Evolutionary conservation across 768 basidiomycete genomes (phyloP).

Genomic region (Pleurotus salmoneostramineus): DNA sequence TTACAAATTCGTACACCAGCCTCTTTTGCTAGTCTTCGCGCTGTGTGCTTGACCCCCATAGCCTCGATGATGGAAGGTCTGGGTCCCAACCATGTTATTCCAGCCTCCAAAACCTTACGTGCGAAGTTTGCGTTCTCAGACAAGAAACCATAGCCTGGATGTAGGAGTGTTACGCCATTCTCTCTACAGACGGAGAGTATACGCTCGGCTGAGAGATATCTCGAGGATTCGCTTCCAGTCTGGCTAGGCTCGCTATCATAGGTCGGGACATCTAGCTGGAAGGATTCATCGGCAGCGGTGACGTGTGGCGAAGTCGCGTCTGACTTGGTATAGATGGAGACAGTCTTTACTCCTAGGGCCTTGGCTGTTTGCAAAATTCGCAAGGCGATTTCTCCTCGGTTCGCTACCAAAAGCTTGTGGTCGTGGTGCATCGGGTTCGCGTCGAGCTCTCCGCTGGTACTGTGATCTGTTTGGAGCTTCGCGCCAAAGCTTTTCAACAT

Average conservation of each 20-base stretch:
- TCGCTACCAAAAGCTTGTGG: constrained; percentile 62
- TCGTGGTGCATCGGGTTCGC: constrained; percentile 11
- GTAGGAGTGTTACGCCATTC: constrained; percentile 44
- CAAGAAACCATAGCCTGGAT: constrained; percentile 65
- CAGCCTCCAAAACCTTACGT: constrained; percentile 35
- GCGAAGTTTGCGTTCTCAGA: constrained; percentile 63
- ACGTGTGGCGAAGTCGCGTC: constrained; percentile 61
- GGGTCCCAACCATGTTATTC: constrained; percentile 59
- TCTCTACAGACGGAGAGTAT: constrained; percentile 41
- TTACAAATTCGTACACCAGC: constrained; percentile 54
- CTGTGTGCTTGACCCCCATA: constrained; percentile 66
- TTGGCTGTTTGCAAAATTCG: constrained; percentile 58
- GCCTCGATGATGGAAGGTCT: constrained; percentile 38
- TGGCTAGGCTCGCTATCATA: constrained; percentile 3
- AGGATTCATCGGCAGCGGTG: constrained; percentile 46
- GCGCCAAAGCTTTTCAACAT: too few relatives aligned
- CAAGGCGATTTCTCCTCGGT: constrained; percentile 71
- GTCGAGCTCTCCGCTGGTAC: not conserved
- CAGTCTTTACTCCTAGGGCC: constrained; percentile 43
- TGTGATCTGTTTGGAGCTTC: not conserved
- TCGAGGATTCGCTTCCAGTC: constrained; percentile 32
- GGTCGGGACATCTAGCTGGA: constrained; percentile 23
- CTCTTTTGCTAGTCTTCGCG: constrained; percentile 36
- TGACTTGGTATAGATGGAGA: constrained; percentile 57
- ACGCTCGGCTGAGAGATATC: constrained; percentile 33